Percentiles rank a stretch among this genome's conserved stretches.
Conservation (phyloP, 345 rosid genomes). For the Bruguiera sexangula region DNA sequence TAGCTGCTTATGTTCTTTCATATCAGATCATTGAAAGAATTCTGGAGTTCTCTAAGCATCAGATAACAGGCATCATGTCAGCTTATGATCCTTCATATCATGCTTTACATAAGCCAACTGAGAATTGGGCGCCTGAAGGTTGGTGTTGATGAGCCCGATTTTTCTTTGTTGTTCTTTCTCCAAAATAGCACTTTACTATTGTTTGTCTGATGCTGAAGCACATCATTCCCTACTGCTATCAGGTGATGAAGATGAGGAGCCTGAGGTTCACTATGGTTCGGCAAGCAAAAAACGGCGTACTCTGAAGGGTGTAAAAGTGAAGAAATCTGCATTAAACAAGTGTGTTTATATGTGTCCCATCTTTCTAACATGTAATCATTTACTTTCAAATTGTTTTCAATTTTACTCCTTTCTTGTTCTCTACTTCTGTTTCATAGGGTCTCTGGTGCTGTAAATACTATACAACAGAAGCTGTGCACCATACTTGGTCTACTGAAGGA, state of each 20-base stretch:
- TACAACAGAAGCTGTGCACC: conserved; percentile 89
- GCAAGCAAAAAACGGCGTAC: conserved; percentile 74
- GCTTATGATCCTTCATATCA: conserved; percentile 93
- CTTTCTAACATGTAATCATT: conserved; percentile 14
- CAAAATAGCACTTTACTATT: conserved; percentile 2
- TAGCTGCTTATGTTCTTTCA: conserved; percentile 17
- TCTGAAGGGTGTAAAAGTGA: conserved; percentile 63
- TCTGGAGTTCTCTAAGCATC: conserved; percentile 92
- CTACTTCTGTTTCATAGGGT: conserved; percentile 54
- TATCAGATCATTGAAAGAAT: conserved; percentile 89
- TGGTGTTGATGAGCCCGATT: conserved; percentile 22
- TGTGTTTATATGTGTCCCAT: conserved; percentile 39
- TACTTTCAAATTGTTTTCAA: conserved; percentile 5
- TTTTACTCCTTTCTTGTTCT: conserved; percentile 21
- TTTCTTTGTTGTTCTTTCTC: conserved; percentile 12
- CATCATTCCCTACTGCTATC: conserved; percentile 11
- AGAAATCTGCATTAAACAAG: conserved; percentile 74
- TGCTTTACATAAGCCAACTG: conserved; percentile 73
- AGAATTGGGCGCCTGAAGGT: conserved; percentile 77
- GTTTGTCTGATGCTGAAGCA: not conserved
- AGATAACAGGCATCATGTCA: conserved; percentile 77
- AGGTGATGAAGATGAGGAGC: conserved; percentile 90
- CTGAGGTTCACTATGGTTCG: conserved; percentile 64
- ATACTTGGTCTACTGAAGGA: conserved; percentile 89
- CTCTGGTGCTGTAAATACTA: conserved; percentile 70